Evolutionary conservation across 495 filamentous ascomycete genomes (phyloP).

Genomic region (Neurospora sp.): DNA sequence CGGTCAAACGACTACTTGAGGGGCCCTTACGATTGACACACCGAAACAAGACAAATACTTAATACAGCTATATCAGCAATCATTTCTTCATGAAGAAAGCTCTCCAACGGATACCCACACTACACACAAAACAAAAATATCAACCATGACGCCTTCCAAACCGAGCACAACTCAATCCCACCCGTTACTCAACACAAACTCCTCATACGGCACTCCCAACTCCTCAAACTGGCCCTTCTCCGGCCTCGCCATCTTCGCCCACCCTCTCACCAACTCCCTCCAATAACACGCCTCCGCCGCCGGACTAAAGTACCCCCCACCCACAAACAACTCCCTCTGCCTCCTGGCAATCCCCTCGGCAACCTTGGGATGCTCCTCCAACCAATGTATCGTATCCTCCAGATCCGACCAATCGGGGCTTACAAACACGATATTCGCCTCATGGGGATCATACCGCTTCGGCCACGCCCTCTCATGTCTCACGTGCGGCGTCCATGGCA

Average conservation of each 20-base stretch:
- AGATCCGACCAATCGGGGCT: slow-evolving; percentile 43
- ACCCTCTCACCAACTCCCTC: slow-evolving; percentile 38
- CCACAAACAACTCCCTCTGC: slow-evolving; percentile 35
- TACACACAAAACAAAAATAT: not conserved
- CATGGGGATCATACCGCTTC: slow-evolving; percentile 20
- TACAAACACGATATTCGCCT: slow-evolving; percentile 45
- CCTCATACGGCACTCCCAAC: slow-evolving; percentile 29
- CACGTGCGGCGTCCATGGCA: slow-evolving; percentile 10
- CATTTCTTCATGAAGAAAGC: not conserved
- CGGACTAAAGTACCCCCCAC: slow-evolving; percentile 37
- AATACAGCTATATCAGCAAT: not conserved
- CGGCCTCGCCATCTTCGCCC: slow-evolving; percentile 29
- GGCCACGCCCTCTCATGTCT: slow-evolving; percentile 27
- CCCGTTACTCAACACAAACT: slow-evolving; percentile 26
- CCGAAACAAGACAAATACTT: not conserved
- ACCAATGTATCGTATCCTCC: slow-evolving; percentile 32
- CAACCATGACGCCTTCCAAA: not conserved
- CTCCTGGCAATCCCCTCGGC: slow-evolving; percentile 40
- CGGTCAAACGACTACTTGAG: too few species aligned
- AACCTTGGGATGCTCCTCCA: slow-evolving; percentile 30
- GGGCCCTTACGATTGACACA: too few species aligned
- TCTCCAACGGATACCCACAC: not conserved
- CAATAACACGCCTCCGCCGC: slow-evolving; percentile 47
- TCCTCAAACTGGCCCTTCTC: slow-evolving; percentile 26
- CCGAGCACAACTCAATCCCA: not conserved